Evolutionary conservation across 495 filamentous ascomycete species (phyloP).

Genomic region (Podospora didyma): DNA sequence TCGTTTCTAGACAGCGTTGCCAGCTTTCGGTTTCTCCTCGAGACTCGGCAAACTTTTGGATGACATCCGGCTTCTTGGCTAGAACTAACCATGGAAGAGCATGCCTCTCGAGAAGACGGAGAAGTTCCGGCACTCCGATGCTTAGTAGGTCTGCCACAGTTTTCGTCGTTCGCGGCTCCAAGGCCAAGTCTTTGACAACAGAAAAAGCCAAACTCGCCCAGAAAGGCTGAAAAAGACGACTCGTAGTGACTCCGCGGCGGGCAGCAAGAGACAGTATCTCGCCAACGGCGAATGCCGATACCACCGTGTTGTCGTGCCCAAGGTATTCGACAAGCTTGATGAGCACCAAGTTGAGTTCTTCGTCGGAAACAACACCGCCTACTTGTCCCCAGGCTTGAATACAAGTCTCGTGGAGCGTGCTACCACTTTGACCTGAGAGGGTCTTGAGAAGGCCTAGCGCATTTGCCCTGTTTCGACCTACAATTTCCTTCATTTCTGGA

Average conservation of each 20-base stretch:
- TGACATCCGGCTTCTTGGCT: slow-evolving; percentile 68
- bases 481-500: slow-evolving; percentile 32
- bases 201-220: slow-evolving; percentile 78
- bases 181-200: slow-evolving; percentile 74
- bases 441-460: slow-evolving; percentile 65
- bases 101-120: slow-evolving; percentile 72
- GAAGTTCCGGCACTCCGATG: slow-evolving; percentile 65
- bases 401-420: slow-evolving; percentile 71
- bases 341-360: slow-evolving; percentile 81
- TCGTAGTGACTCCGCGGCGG: slow-evolving; percentile 52
- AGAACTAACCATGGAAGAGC: slow-evolving; percentile 85
- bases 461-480: slow-evolving; percentile 61
- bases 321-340: slow-evolving; percentile 81
- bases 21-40: slow-evolving; percentile 48
- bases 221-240: slow-evolving; percentile 73
- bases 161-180: slow-evolving; percentile 75
- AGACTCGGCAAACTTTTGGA: slow-evolving; percentile 74
- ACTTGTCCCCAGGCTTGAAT: slow-evolving; percentile 81
- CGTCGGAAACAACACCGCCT: slow-evolving; percentile 57
- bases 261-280: slow-evolving; percentile 65
- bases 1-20: slow-evolving; percentile 46
- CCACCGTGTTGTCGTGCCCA: slow-evolving; percentile 73
- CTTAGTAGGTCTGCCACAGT: slow-evolving; percentile 74
- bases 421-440: slow-evolving; percentile 61
- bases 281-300: slow-evolving; percentile 75